These are phyloP conservation scores for Wallacemonas rigidus DNA, from an alignment of 208 protist genomes.

Conservation along the genomic window DNA sequence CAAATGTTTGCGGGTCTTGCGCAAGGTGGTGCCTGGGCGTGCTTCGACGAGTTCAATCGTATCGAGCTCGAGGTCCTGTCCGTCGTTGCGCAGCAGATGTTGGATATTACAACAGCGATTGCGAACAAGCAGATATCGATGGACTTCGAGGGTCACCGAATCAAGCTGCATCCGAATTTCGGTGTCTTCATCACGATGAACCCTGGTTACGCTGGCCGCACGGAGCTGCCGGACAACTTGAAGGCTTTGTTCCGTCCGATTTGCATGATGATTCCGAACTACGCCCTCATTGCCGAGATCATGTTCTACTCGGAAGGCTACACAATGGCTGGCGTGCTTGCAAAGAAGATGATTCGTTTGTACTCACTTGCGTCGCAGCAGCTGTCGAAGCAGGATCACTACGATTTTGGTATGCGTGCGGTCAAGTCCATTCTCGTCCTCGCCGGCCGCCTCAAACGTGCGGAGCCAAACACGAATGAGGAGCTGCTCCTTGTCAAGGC, in stretches of 20 bases:
- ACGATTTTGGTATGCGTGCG: conserved; percentile 96
- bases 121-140: conserved; percentile 71
- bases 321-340: conserved; percentile 86
- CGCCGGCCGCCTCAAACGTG: conserved; percentile 90
- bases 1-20: conserved; percentile 96
- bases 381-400: conserved; percentile 96
- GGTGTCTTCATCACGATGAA: conserved; percentile 98
- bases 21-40: conserved; percentile 92
- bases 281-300: conserved; percentile 96
- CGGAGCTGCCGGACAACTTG: conserved; percentile 97
- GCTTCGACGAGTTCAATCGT: conserved; percentile 97
- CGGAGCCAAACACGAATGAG: conserved; percentile 84
- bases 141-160: conserved; percentile 91
- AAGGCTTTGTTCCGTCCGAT: conserved; percentile 96
- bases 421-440: conserved; percentile 95
- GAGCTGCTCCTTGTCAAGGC: conserved; percentile 91
- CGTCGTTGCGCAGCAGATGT: conserved; percentile 94
- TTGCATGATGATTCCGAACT: conserved; percentile 97
- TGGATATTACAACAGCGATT: conserved; percentile 93
- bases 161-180: conserved; percentile 92
- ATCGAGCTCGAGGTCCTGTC: conserved; percentile 95
- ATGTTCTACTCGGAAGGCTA: conserved; percentile 98
- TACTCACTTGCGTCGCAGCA: conserved; percentile 94
- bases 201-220: conserved; percentile 96
- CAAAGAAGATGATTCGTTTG: conserved; percentile 95